Evolutionary conservation across 73 alveolate genomes (phyloP).

Genomic region (Tetrahymena thermophila): DNA sequence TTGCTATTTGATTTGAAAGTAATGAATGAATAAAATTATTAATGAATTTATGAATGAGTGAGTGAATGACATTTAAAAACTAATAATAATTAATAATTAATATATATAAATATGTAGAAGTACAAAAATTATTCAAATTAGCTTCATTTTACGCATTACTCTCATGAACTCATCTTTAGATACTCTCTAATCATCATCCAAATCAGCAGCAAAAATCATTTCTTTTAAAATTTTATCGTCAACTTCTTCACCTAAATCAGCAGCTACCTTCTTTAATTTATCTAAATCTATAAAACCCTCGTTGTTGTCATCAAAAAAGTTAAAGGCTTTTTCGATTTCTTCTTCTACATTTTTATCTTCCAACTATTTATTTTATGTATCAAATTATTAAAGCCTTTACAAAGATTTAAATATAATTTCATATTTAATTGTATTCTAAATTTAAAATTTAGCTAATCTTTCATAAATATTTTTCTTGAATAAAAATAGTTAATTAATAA

Average conservation of each 20-base stretch:
- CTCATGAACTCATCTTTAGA: slow-evolving; percentile 45
- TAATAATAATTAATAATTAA: too few species aligned
- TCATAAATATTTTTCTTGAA: not conserved
- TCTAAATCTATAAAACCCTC: slow-evolving; percentile 1
- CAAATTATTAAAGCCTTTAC: not conserved
- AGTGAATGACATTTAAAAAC: too few species aligned
- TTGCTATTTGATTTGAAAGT: too few species aligned
- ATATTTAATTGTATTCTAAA: not conserved
- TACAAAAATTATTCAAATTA: slow-evolving; percentile 18
- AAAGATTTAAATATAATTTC: not conserved
- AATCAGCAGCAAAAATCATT: slow-evolving; percentile 37
- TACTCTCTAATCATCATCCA: slow-evolving; percentile 40
- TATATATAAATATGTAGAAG: not conserved
- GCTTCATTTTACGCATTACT: slow-evolving; percentile 47
- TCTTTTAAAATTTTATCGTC: not conserved
- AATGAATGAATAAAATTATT: too few species aligned
- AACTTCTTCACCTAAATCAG: slow-evolving; percentile 22
- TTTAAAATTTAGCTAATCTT: not conserved
- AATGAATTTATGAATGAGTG: too few species aligned
- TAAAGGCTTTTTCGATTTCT: slow-evolving; percentile 90
- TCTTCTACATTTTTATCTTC: slow-evolving; percentile 88
- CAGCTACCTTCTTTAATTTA: slow-evolving; percentile 17
- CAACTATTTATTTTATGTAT: not conserved
- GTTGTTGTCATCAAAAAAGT: slow-evolving; percentile 90
- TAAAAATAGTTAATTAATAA: not conserved